Conservation (phyloP, 768 basidiomycete species). For the Kwoniella europaea region DNA sequence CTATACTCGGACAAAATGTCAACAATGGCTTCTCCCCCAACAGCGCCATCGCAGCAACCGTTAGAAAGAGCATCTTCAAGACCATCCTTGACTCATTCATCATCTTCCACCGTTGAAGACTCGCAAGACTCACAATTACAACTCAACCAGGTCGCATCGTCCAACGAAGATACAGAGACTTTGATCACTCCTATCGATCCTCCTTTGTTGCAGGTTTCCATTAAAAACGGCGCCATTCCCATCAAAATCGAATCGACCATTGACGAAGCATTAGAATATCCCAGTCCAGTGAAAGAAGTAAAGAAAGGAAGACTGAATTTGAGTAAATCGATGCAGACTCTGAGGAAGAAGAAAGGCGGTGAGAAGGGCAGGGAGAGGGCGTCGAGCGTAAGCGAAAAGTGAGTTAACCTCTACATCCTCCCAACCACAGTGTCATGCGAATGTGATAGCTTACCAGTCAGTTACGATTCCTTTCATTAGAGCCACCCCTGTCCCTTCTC, state of each 20-base stretch:
- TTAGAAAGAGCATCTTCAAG: conserved; percentile 5
- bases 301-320: conserved; percentile 29
- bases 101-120: conserved; percentile 12
- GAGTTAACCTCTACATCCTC: conserved; percentile 8
- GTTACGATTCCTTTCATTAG: neutral
- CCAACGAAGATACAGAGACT: conserved; percentile 11
- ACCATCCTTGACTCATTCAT: conserved; percentile 24
- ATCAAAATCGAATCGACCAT: conserved; percentile 13
- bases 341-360: conserved; percentile 25
- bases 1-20: conserved; percentile 7
- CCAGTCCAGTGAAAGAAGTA: conserved; percentile 10
- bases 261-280: conserved; percentile 13
- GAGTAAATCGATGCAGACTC: conserved; percentile 35
- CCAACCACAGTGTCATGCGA: too few species aligned
- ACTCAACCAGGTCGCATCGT: conserved; percentile 10
- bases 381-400: conserved; percentile 24
- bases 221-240: conserved; percentile 14
- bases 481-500: conserved; percentile 13
- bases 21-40: neutral
- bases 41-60: neutral
- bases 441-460: too few species aligned
- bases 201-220: conserved; percentile 13
- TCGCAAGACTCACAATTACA: conserved; percentile 14
- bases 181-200: conserved; percentile 19
- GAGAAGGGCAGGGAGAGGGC: conserved; percentile 24